Evolutionary conservation across 257 asterid genomes (phyloP).

Genomic region (Solanum pimpinellifolium): DNA sequence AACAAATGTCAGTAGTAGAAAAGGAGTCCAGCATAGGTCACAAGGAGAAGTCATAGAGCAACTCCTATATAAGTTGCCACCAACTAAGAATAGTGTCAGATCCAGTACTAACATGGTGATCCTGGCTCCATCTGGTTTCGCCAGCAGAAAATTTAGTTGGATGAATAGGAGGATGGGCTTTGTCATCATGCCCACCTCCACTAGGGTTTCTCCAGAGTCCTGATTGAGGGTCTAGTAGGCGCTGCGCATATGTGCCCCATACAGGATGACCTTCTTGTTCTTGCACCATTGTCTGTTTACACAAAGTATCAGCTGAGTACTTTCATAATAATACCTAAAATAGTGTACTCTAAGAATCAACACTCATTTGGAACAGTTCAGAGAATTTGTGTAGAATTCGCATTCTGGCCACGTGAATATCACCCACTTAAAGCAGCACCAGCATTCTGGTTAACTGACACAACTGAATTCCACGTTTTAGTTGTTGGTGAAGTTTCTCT

Average conservation of each 20-base stretch:
- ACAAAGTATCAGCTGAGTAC: not conserved
- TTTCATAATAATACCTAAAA: not conserved
- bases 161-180: constrained; percentile 98
- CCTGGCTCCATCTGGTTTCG: constrained; percentile 87
- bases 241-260: constrained; percentile 90
- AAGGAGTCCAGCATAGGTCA: not conserved
- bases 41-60: not conserved
- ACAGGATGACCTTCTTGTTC: constrained; percentile 82
- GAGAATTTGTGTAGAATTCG: not conserved
- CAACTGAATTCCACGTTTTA: not conserved
- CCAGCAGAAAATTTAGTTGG: constrained; percentile 94
- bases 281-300: constrained; percentile 65
- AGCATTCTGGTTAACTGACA: not conserved
- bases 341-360: not conserved
- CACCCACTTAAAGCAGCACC: not conserved
- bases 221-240: constrained; percentile 70
- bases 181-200: constrained; percentile 93
- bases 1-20: constrained; percentile 4
- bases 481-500: not conserved
- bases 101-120: constrained; percentile 74
- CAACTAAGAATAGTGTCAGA: not conserved
- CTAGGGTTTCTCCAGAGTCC: constrained; percentile 87
- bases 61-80: not conserved
- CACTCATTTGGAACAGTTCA: not conserved
- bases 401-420: not conserved